These are phyloP conservation scores for Termitomyces sp. DNA, from an alignment of 768 basidiomycete species.

Conservation along the genomic window DNA sequence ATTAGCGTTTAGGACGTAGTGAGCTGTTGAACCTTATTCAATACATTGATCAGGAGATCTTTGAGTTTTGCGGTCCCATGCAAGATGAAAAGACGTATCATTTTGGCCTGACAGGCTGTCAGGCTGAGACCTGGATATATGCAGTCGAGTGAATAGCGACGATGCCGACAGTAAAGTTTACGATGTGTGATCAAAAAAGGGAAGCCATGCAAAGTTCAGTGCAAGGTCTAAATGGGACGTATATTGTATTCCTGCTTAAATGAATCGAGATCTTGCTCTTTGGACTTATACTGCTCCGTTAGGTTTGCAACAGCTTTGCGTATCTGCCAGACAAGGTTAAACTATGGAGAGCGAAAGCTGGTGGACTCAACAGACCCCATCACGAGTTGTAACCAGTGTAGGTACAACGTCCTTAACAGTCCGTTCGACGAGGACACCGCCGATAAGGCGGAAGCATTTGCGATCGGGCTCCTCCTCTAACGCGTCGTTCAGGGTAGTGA, in stretches of 20 bases:
- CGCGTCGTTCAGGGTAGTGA: conserved; percentile 81
- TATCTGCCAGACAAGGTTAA: conserved; percentile 49
- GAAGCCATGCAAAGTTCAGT: neutral
- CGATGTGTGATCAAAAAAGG: neutral
- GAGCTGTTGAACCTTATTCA: neutral
- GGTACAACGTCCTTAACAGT: conserved; percentile 95
- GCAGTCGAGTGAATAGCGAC: neutral
- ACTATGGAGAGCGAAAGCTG: conserved; percentile 5
- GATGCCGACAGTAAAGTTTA: neutral
- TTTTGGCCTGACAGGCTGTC: neutral
- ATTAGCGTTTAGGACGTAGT: neutral
- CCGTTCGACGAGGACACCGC: conserved; percentile 91
- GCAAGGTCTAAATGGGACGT: conserved; percentile 39
- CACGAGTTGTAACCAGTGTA: conserved; percentile 80
- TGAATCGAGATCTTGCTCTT: conserved; percentile 76
- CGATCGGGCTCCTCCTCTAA: conserved; percentile 80
- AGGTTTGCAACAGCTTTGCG: conserved; percentile 73
- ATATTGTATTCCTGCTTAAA: conserved; percentile 79
- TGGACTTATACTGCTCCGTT: conserved; percentile 82
- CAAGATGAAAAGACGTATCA: neutral
- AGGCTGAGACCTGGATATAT: neutral
- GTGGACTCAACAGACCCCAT: conserved; percentile 56
- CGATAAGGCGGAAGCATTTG: conserved; percentile 95
- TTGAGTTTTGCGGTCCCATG: neutral
- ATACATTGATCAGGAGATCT: neutral